Base-by-base conservation (phyloP, 2,329 filamentous ascomycete species). In the Diplodia corticola region DNA sequence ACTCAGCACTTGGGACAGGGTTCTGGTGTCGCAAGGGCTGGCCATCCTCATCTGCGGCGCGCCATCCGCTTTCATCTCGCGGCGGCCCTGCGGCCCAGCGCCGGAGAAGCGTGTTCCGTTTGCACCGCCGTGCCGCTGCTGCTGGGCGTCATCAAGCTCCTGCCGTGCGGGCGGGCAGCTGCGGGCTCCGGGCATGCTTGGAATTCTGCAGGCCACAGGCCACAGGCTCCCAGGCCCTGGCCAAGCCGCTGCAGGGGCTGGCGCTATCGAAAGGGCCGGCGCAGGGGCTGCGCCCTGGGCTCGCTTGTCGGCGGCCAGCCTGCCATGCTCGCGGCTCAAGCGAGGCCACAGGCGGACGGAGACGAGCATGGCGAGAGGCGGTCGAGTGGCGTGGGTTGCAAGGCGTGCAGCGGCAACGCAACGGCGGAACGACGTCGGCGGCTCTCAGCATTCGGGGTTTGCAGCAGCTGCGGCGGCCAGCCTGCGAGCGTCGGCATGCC, bases 21-120 rank as follows among this genome's bases (percentile, higher is more conserved):
- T 61, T 61, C 55, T 60, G 57, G 44, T 49, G 57, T 61, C 57
- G 57, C 57, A 61, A 61, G 57, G 57, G 44, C 57, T 35, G 40
- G 57, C n/a, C 28, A 61, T 61, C 40, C 57, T 49, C 57, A 61
- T 61, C 57, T 49, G 26, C 17, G 33, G n/a, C 35, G 28, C n/a
- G n/a, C 40, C 24, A n/a, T 49, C 57, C 57, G 57, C 26, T 48
- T 48, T 49, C 57, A 61, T 61, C 57, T 49, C 26, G 44, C 40
- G 22, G 7, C 55, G 24, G 40, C 24, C 40, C 24, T 49, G 33
- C 48, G 57, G 57, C 37, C n/a, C 37, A 5, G 17, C 22, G 10
- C 55, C 37, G 55, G 57, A 35, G 48, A 49, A 49, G 10, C 40
- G 26, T 24, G 57, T 61, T 61, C 48, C 57, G 57, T 61, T 61